Evolutionary conservation across 495 filamentous ascomycete species (phyloP).

Genomic region (Neurospora sp.): DNA sequence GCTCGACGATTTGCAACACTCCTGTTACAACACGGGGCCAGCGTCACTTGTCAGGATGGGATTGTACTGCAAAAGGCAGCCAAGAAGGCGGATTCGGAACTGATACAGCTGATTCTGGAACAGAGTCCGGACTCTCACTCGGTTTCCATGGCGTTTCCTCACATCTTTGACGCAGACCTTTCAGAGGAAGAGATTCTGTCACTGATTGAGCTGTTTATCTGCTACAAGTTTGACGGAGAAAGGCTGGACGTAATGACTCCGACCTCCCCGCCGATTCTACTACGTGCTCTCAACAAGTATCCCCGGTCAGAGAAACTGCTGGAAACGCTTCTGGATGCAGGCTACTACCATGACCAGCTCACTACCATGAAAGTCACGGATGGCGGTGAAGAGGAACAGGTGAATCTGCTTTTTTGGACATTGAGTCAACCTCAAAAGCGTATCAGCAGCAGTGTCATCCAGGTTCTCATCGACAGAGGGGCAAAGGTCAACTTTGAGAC

Average conservation of each 20-base stretch:
- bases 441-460: slow-evolving; percentile 33
- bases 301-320: slow-evolving; percentile 34
- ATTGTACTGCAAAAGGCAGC: slow-evolving; percentile 32
- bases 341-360: slow-evolving; percentile 37
- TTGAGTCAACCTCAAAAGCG: slow-evolving; percentile 39
- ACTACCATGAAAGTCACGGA: slow-evolving; percentile 22
- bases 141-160: slow-evolving; percentile 32
- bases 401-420: slow-evolving; percentile 36
- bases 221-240: slow-evolving; percentile 29
- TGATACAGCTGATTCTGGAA: slow-evolving; percentile 27
- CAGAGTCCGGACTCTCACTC: slow-evolving; percentile 28
- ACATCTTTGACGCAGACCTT: slow-evolving; percentile 28
- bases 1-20: slow-evolving; percentile 26
- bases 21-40: slow-evolving; percentile 25
- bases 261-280: slow-evolving; percentile 26
- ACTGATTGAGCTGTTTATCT: slow-evolving; percentile 31
- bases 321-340: slow-evolving; percentile 31
- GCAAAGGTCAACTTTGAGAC: slow-evolving; percentile 40
- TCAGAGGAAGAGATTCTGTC: slow-evolving; percentile 26
- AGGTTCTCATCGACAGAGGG: slow-evolving; percentile 29
- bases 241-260: slow-evolving; percentile 31
- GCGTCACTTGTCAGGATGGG: slow-evolving; percentile 32
- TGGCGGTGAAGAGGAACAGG: slow-evolving; percentile 31
- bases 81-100: slow-evolving; percentile 23
- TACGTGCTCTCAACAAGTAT: slow-evolving; percentile 32